phyloP scores from a whole-genome alignment of 2,329 filamentous ascomycete species.

The Arthrobotrys pseudoclavata region DNA sequence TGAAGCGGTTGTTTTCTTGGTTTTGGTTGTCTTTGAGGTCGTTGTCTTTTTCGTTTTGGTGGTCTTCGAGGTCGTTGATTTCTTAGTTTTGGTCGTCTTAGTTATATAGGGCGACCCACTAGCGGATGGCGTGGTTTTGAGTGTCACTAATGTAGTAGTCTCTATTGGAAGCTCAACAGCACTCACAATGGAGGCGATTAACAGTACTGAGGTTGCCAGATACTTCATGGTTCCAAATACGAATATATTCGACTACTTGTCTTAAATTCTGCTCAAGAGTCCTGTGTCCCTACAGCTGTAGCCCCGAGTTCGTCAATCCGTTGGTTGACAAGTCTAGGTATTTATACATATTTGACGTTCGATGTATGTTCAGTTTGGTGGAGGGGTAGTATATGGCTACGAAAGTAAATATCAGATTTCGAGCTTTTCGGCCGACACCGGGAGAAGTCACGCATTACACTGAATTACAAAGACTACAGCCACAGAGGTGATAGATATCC shows the following conservation, averaged over 20 bases:
- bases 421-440: not conserved
- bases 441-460: not conserved
- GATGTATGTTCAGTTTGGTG: too few relatives aligned
- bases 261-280: not conserved
- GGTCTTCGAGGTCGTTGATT: constrained; percentile 16
- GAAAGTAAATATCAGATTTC: not conserved
- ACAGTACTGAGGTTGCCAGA: not conserved
- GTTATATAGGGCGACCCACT: not conserved
- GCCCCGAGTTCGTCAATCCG: not conserved
- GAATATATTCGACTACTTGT: not conserved
- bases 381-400: not conserved
- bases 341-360: not conserved
- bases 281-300: too few relatives aligned
- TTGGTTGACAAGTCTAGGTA: not conserved
- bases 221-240: constrained; percentile 30
- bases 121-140: not conserved
- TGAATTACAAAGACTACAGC: not conserved
- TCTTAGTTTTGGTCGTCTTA: constrained; percentile 24
- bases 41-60: constrained; percentile 24
- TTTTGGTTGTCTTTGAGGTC: constrained; percentile 23
- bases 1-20: constrained; percentile 8
- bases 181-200: constrained; percentile 14
- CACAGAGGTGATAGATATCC: not conserved
- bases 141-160: constrained; percentile 10
- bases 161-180: constrained; percentile 14